A percentile compares a stretch with the other conserved stretches of the same genome.
Conservation (phyloP, 176 grass and related monocot genomes). For the Oryza rufipogon region DNA sequence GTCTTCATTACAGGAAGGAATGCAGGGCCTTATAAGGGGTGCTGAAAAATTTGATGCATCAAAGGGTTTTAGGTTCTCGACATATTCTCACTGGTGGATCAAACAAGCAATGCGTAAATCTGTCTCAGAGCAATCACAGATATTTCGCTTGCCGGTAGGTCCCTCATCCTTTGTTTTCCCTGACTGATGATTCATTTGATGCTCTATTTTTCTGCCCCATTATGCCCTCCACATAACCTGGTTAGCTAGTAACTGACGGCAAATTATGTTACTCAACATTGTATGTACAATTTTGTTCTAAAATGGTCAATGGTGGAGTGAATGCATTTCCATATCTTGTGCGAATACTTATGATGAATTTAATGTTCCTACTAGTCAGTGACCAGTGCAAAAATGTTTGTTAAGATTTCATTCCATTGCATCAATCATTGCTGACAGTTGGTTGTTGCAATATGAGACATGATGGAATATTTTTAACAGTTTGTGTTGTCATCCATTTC, state of each 20-base stretch:
- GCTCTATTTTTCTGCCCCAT: slow-evolving; percentile 6
- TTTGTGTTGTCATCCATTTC: not conserved
- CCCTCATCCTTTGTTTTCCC: not conserved
- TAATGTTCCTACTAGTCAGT: not conserved
- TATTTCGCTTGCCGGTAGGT: slow-evolving; percentile 83
- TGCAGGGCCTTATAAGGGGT: slow-evolving; percentile 72
- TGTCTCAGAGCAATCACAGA: slow-evolving; percentile 68
- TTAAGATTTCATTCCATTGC: slow-evolving; percentile 15
- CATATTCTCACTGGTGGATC: slow-evolving; percentile 99
- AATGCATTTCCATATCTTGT: not conserved
- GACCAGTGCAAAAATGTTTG: not conserved
- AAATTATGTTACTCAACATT: slow-evolving; percentile 14
- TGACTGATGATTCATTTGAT: not conserved
- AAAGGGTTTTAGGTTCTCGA: slow-evolving; percentile 95
- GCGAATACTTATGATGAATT: not conserved
- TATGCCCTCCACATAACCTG: not conserved
- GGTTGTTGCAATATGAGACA: not conserved
- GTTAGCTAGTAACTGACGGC: not conserved
- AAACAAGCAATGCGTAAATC: slow-evolving; percentile 87
- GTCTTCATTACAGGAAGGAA: slow-evolving; percentile 77
- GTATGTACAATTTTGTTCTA: not conserved
- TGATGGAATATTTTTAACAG: not conserved
- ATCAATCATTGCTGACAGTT: slow-evolving; percentile 3
- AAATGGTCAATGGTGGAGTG: not conserved
- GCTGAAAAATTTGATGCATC: slow-evolving; percentile 91